A percentile compares a stretch with the other conserved stretches of the same genome.
These are phyloP conservation scores for Cyclotella atomus DNA, from an alignment of 108 stramenopile species.

Conservation along the genomic window DNA sequence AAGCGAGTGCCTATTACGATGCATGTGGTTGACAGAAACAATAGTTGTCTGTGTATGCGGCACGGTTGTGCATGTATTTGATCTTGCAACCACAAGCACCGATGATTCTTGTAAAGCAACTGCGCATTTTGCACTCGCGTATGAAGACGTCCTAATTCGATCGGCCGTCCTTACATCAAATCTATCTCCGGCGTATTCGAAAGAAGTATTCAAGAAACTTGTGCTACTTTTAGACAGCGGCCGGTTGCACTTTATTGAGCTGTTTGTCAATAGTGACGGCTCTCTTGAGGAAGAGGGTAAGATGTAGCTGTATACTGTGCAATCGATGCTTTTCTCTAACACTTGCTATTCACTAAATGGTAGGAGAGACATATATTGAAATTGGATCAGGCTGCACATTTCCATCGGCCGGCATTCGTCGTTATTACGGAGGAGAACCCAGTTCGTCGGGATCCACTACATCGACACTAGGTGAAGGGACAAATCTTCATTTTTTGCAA, in stretches of 20 bases:
- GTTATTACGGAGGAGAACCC: conserved; percentile 35
- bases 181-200: conserved; percentile 20
- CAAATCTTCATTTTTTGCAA: conserved; percentile 50
- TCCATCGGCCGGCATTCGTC: conserved; percentile 59
- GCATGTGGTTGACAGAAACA: conserved; percentile 71
- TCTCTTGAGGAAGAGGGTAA: conserved; percentile 44
- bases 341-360: not conserved
- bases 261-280: conserved; percentile 52
- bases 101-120: conserved; percentile 34
- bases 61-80: conserved; percentile 65
- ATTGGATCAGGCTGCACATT: conserved; percentile 50
- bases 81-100: conserved; percentile 46
- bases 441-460: conserved; percentile 47
- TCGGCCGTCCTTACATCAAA: conserved; percentile 35
- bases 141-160: conserved; percentile 51
- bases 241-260: conserved; percentile 57
- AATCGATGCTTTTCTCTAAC: not conserved
- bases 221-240: conserved; percentile 69
- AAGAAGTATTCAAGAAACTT: conserved; percentile 40
- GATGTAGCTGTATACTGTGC: not conserved
- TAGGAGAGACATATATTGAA: conserved; percentile 57
- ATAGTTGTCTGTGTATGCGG: conserved; percentile 63
- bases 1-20: conserved; percentile 60
- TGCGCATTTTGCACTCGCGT: conserved; percentile 52
- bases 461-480: conserved; percentile 71